Base-by-base conservation (phyloP, 768 basidiomycete genomes). In the Gymnopilus junonius region DNA sequence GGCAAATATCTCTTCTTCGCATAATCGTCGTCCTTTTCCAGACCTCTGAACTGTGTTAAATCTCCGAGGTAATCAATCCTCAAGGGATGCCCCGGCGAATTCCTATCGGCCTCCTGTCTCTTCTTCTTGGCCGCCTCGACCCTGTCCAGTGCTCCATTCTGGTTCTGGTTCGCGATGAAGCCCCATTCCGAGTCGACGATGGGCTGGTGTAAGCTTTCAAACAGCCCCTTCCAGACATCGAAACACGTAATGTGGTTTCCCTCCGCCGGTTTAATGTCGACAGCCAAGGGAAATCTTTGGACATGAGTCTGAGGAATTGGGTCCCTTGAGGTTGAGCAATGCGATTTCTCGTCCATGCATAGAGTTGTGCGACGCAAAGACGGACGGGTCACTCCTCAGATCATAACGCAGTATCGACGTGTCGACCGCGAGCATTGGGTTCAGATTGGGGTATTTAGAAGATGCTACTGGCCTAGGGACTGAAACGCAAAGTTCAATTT, bases 151-250 rank as follows among this genome's bases (percentile, higher is more conserved):
- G 37, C 54, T 21, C 54, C 54, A 25, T 55, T 37, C 29, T 29
- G 12, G 48, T 55, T 37, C 29, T 29, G 12, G 48, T 51, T 51
- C 29, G 32, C 29, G 17, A 85, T 75, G 48, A 87, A 74, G 0
- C 85, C 88, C 89, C 90, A 91, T 67, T 91, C 90, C 3, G 88
- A 88, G 62, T 91, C 88, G 1, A 65, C 80, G 20, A 92, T 77
- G 7, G 79, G 81, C 51, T 83, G 76, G 54, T 89, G 85, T 27
- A 92, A 75, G 50, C 69, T 77, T 5, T 74, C 65, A 60, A 85
- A 75, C 20, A 91, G 39, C 3, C 80, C 84, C 31, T 85, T 82
- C 78, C 89, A 89, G 4, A 91, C 74, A 20, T 79, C 77, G 51
- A 80, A 77, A 62, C 85, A 87, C 1, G 86, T 86, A 23, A 84